Conservation (phyloP, 495 filamentous ascomycete genomes). For the Jackrogersella multiformis region DNA sequence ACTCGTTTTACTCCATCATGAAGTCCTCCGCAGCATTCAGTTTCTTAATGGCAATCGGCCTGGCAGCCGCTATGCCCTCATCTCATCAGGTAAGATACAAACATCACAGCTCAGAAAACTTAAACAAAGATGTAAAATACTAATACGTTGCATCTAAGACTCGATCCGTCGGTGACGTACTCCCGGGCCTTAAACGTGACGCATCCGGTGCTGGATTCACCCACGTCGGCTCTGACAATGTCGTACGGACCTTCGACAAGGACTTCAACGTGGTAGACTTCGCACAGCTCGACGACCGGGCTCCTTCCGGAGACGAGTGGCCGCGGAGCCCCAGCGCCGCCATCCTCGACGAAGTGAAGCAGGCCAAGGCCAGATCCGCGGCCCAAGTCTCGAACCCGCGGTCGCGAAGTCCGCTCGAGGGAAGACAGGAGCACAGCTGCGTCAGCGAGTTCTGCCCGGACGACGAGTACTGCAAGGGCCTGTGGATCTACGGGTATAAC, state of each 20-base stretch:
- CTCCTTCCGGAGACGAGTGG: background rate
- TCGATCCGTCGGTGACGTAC: constrained; percentile 24
- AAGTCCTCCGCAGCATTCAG: constrained; percentile 16
- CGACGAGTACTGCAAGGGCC: constrained; percentile 25
- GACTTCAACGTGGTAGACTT: constrained; percentile 35
- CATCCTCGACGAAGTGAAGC: constrained; percentile 22
- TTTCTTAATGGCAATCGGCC: constrained; percentile 11
- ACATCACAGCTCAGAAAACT: background rate
- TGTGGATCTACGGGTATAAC: constrained; percentile 26
- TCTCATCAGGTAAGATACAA: constrained; percentile 21
- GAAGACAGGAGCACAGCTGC: constrained; percentile 23
- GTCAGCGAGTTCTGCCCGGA: constrained; percentile 31
- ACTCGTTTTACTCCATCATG: constrained; percentile 13
- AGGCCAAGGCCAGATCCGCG: constrained; percentile 6
- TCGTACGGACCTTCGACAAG: constrained; percentile 30
- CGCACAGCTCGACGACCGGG: constrained; percentile 18
- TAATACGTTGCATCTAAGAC: background rate
- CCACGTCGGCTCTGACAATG: constrained; percentile 37
- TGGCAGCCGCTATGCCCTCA: constrained; percentile 18
- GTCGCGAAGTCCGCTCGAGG: constrained; percentile 10
- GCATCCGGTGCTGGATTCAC: constrained; percentile 28
- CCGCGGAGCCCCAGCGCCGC: constrained; percentile 21
- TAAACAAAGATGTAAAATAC: background rate
- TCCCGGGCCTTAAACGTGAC: constrained; percentile 25
- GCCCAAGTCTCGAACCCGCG: constrained; percentile 22